Evolutionary conservation across 2,329 filamentous ascomycete species (phyloP), one percentile per base, ranked within the genome.

Genomic region (Myotisia sp.): DNA sequence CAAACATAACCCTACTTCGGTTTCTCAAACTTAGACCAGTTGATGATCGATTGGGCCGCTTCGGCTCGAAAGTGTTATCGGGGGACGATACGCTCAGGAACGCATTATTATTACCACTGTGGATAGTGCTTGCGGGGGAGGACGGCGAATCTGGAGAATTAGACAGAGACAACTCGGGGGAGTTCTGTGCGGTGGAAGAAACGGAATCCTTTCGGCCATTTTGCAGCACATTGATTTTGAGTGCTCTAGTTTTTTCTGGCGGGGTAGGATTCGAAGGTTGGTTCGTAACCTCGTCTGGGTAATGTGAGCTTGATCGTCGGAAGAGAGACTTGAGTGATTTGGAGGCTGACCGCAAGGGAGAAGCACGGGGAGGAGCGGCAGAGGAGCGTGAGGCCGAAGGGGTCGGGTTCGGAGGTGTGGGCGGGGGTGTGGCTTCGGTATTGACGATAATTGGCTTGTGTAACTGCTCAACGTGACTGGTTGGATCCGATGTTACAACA

Each of bases 111-210:
- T 44, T 36, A 21, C 46, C 41, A 22, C 46, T 51, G 12, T 50
- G 45, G 21, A 40, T 17, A 6, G 45, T 59, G 39, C 50, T 55
- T 21, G 46, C 45, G 13, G 56, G 53, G 27, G 46, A 26, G 8
- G 45, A 20, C 5, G 55, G 49, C 7, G 53, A 52, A 21, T 55
- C 52, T 6, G 58, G 58, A 2, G 54, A 54, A 38, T 53, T 51
- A 16, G 51, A 50, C 7, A 50, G 50, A 5, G 58, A 58, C 2
- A 51, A 53, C 19, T 47, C 48, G 26, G 56, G 54, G 2, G 59
- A 54, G 27, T 48, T 53, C 13, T 51, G 48, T 6, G 40, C 44
- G 3, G 58, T 55, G 1, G 57, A 46, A 1, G 56, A 58, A 30
- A 59, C 57, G 3, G 57, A 51, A 37, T 51, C 55, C 31, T 45